These are phyloP conservation scores for Inga laurina DNA, from an alignment of 306 rosid genomes.

Conservation along the genomic window DNA sequence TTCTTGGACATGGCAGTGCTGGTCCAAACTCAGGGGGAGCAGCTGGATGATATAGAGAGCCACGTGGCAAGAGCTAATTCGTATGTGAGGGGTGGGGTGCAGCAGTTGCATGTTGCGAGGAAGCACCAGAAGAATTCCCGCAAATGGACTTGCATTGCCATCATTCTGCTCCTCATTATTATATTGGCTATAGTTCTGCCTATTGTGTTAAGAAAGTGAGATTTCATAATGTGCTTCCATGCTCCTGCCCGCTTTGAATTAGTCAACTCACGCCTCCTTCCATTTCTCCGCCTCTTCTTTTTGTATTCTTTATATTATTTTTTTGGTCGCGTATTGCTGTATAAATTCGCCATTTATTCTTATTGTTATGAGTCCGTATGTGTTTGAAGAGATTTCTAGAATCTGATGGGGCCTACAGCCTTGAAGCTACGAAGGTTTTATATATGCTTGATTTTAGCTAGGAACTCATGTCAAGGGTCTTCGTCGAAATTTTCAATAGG, in stretches of 20 bases:
- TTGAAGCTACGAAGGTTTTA: not conserved
- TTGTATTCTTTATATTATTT: not conserved
- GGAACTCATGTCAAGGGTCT: not conserved
- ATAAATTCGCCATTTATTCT: not conserved
- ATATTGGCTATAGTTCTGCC: constrained; percentile 53
- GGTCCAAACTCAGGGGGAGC: constrained; percentile 81
- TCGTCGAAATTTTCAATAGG: not conserved
- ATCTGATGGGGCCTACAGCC: not conserved
- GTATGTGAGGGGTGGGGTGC: constrained; percentile 60
- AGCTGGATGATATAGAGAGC: constrained; percentile 77
- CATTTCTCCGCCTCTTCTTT: not conserved
- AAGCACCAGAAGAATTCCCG: constrained; percentile 65
- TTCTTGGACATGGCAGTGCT: constrained; percentile 86
- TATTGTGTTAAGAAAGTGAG: constrained; percentile 32
- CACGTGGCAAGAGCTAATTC: constrained; percentile 74
- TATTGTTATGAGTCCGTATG: not conserved
- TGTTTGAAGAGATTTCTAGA: constrained; percentile 39
- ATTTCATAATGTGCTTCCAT: not conserved
- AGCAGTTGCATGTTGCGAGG: constrained; percentile 55
- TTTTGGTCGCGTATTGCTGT: constrained; percentile 16
- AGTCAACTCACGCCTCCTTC: constrained; percentile 41
- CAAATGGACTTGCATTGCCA: constrained; percentile 64
- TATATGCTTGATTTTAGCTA: not conserved
- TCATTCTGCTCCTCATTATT: constrained; percentile 51
- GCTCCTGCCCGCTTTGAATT: not conserved